Conservation (phyloP, 164 flowering plant genomes). For the Hamamelis virginiana region DNA sequence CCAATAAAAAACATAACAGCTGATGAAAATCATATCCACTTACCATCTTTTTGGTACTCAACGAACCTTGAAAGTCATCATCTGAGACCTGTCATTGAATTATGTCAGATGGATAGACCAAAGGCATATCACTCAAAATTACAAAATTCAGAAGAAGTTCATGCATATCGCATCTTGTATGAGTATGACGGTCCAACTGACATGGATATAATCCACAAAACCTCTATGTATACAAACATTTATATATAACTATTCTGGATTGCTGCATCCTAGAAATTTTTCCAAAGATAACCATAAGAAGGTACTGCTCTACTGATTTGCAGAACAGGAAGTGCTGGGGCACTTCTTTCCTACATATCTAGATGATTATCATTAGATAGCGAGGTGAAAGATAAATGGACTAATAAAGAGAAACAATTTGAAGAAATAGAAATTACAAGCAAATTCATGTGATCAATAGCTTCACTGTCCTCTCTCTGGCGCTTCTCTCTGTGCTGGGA, state of each 20-base stretch:
- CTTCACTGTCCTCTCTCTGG: constrained; percentile 48
- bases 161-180: neutral
- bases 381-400: neutral
- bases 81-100: constrained; percentile 41
- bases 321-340: neutral
- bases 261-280: neutral
- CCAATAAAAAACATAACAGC: neutral
- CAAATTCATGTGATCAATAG: constrained; percentile 35
- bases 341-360: neutral
- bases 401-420: neutral
- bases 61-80: constrained; percentile 37
- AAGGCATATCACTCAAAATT: neutral
- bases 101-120: constrained; percentile 9
- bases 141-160: neutral
- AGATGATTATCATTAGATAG: neutral
- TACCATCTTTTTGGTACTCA: constrained; percentile 70
- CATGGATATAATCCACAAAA: neutral
- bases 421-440: constrained; percentile 19
- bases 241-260: neutral
- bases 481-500: constrained; percentile 76
- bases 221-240: neutral
- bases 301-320: neutral
- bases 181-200: no score
- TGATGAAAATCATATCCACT: constrained; percentile 11
- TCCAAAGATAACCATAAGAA: neutral